These are phyloP conservation scores for Populus hybrid DNA, from an alignment of 441 rosid genomes.

Conservation along the genomic window DNA sequence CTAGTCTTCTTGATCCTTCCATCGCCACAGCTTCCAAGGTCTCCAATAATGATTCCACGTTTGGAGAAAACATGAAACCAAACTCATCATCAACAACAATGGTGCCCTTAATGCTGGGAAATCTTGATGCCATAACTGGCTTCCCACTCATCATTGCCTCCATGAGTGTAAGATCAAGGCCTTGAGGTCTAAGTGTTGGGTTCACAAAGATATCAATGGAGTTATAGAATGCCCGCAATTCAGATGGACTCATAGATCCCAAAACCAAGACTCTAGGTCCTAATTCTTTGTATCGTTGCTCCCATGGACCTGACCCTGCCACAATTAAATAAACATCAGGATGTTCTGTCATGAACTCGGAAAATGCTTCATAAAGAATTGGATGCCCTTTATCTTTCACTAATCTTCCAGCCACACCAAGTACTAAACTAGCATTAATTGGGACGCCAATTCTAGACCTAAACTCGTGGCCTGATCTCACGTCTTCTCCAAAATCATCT, in stretches of 20 bases:
- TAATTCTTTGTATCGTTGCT: slow-evolving; percentile 60
- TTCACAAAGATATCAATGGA: slow-evolving; percentile 73
- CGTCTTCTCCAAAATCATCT: slow-evolving; percentile 47
- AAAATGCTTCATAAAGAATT: slow-evolving; percentile 55
- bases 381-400: slow-evolving; percentile 94
- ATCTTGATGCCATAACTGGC: slow-evolving; percentile 83
- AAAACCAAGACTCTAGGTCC: slow-evolving; percentile 52
- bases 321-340: slow-evolving; percentile 52
- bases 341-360: slow-evolving; percentile 37
- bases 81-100: slow-evolving; percentile 76
- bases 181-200: slow-evolving; percentile 90
- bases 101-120: slow-evolving; percentile 79
- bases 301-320: slow-evolving; percentile 93
- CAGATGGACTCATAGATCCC: slow-evolving; percentile 65
- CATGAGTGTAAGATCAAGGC: slow-evolving; percentile 89
- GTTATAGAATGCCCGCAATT: slow-evolving; percentile 66
- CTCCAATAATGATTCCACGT: slow-evolving; percentile 61
- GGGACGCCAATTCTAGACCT: slow-evolving; percentile 55
- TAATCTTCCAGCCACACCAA: slow-evolving; percentile 83
- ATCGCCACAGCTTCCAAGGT: slow-evolving; percentile 44
- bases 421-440: slow-evolving; percentile 51
- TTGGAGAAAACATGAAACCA: slow-evolving; percentile 84
- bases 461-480: slow-evolving; percentile 42
- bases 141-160: slow-evolving; percentile 95
- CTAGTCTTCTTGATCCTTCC: slow-evolving; percentile 61